phyloP scores from a whole-genome alignment of 2,329 filamentous ascomycete genomes.

The Neopestalotiopsis rosae region DNA sequence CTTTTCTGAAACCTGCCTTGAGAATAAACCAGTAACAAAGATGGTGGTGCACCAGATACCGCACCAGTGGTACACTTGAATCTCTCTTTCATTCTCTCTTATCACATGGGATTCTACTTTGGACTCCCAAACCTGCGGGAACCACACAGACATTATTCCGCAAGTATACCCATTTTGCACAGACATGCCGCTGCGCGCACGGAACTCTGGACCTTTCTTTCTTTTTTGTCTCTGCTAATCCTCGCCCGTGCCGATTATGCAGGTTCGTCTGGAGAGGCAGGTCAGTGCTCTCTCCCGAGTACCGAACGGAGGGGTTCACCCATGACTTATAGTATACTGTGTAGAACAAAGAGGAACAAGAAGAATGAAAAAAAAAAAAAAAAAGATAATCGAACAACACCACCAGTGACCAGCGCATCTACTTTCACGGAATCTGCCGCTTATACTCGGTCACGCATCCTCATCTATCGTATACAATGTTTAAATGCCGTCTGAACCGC shows the following conservation, averaged over 20 bases:
- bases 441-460: too few relatives aligned
- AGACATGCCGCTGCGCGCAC: neutral
- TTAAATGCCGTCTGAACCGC: neutral
- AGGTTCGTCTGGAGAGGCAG: conserved; percentile 9
- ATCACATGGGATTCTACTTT: too few relatives aligned
- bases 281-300: neutral
- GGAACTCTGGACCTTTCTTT: neutral
- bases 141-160: neutral
- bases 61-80: too few relatives aligned
- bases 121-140: too few relatives aligned
- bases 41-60: too few relatives aligned
- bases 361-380: neutral
- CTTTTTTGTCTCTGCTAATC: neutral
- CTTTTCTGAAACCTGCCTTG: neutral
- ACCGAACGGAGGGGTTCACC: neutral
- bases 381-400: neutral
- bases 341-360: neutral
- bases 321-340: neutral
- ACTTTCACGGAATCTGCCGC: neutral
- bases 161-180: neutral
- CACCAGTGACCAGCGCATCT: neutral
- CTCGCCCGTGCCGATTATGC: conserved; percentile 2
- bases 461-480: too few relatives aligned
- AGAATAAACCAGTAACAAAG: too few relatives aligned
- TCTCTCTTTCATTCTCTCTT: too few relatives aligned